phyloP scores from a whole-genome alignment of 1,284 basidiomycete genomes.

The Xerocomus amazonicus region DNA sequence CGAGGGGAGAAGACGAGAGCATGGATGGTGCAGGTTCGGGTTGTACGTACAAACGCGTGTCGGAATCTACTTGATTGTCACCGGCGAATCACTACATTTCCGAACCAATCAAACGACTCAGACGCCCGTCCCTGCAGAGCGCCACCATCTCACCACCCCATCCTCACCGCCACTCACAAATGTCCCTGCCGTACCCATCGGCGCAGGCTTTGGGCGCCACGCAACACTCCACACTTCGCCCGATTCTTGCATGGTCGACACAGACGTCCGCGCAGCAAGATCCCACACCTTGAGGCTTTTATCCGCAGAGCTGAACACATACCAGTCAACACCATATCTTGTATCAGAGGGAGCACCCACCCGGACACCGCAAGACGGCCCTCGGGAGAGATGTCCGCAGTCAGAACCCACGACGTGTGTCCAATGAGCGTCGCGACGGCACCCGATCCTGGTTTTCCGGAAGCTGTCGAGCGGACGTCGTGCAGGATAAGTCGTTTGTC shows the following conservation, averaged over 20 bases:
- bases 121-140: conserved; percentile 53
- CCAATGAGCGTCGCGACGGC: conserved; percentile 80
- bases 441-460: conserved; percentile 60
- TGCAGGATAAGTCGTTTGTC: conserved; percentile 84
- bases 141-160: conserved; percentile 73
- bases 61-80: background rate
- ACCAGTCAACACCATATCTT: too few relatives aligned
- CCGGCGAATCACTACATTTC: background rate
- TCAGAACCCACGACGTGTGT: conserved; percentile 85
- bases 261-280: conserved; percentile 69
- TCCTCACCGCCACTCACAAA: conserved; percentile 84
- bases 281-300: conserved; percentile 88
- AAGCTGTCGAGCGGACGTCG: conserved; percentile 66
- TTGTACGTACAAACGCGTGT: conserved; percentile 1
- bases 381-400: conserved; percentile 76
- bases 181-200: conserved; percentile 53
- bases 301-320: conserved; percentile 65
- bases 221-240: conserved; percentile 84
- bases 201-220: conserved; percentile 68
- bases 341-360: conserved; percentile 41
- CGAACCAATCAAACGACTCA: conserved; percentile 3
- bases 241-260: conserved; percentile 73
- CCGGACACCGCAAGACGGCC: conserved; percentile 74
- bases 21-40: conserved; percentile 5
- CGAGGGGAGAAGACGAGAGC: conserved; percentile 5